Conservation (phyloP, 441 rosid species). For the Biscutella auriculata region DNA sequence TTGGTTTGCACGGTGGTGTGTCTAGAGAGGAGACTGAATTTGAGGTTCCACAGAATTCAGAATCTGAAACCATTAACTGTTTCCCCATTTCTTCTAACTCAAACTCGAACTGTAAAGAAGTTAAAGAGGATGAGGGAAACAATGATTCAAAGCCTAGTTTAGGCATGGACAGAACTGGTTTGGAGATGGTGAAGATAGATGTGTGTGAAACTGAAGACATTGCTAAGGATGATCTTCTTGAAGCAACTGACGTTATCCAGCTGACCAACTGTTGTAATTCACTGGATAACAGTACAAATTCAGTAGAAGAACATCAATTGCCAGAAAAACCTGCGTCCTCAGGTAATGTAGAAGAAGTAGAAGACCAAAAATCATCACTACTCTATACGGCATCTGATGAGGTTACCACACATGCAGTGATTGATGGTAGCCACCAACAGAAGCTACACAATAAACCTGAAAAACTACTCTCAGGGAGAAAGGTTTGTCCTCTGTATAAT, state of each 20-base stretch:
- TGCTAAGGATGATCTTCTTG: slow-evolving; percentile 20
- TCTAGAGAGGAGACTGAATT: slow-evolving; percentile 25
- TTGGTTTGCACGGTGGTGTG: slow-evolving; percentile 14
- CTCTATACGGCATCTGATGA: not conserved
- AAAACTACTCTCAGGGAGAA: slow-evolving; percentile 53
- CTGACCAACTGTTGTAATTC: slow-evolving; percentile 4
- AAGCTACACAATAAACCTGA: slow-evolving; percentile 33
- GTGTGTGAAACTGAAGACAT: no score
- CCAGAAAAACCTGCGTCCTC: slow-evolving; percentile 7
- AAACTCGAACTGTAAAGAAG: slow-evolving; percentile 17
- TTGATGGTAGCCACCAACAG: slow-evolving; percentile 13
- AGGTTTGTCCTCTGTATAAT: slow-evolving; percentile 32
- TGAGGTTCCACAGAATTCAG: slow-evolving; percentile 17
- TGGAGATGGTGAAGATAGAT: slow-evolving; percentile 26
- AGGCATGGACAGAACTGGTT: slow-evolving; percentile 18
- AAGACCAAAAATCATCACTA: slow-evolving; percentile 6
- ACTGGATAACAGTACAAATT: slow-evolving; percentile 7
- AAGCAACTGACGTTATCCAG: slow-evolving; percentile 22
- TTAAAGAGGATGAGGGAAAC: slow-evolving; percentile 20
- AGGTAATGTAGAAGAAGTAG: slow-evolving; percentile 16
- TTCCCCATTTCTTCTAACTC: not conserved
- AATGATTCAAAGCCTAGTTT: not conserved
- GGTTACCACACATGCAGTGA: slow-evolving; percentile 10
- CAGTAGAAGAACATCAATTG: slow-evolving; percentile 20
- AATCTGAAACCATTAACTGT: slow-evolving; percentile 14